Evolutionary conservation across 139 green algal genomes (phyloP).

Genomic region (Chlamydomonas urium): DNA sequence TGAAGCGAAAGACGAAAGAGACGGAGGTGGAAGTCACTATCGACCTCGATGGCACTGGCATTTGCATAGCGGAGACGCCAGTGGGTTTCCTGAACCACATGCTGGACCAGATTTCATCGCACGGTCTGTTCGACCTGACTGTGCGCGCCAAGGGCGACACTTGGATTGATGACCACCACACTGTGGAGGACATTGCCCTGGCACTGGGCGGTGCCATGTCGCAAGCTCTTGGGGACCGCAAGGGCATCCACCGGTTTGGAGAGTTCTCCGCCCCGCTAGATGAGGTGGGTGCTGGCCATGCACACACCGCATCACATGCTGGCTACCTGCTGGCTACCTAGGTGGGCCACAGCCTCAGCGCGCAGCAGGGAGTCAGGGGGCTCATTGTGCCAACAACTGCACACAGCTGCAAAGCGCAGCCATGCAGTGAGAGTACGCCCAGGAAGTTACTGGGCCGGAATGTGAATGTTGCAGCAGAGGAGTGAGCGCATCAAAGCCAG

Average conservation of each 20-base stretch:
- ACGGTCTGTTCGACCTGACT: constrained; percentile 11
- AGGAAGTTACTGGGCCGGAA: too few species aligned
- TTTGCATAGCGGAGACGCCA: constrained; percentile 63
- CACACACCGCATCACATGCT: constrained; percentile 2
- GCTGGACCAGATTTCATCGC: constrained; percentile 91
- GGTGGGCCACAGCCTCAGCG: too few species aligned
- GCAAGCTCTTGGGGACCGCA: constrained; percentile 86
- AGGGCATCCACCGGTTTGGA: constrained; percentile 94
- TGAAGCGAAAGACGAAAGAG: constrained; percentile 84
- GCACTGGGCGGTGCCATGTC: constrained; percentile 62
- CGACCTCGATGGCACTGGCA: constrained; percentile 87
- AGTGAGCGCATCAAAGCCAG: too few species aligned
- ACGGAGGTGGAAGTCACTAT: constrained; percentile 87
- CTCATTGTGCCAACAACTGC: too few species aligned
- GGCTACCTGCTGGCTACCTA: too few species aligned
- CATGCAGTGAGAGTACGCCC: too few species aligned
- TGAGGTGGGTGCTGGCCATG: constrained; percentile 61
- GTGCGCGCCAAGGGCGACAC: constrained; percentile 76
- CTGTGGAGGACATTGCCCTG: constrained; percentile 93
- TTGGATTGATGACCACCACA: constrained; percentile 99
- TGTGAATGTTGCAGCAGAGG: too few species aligned
- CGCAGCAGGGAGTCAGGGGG: too few species aligned
- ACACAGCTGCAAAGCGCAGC: too few species aligned
- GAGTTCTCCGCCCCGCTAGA: constrained; percentile 91
- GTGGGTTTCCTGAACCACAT: constrained; percentile 99